Evolutionary conservation across 2,329 filamentous ascomycete genomes (phyloP).

Genomic region (Tolypocladium guangdongense): DNA sequence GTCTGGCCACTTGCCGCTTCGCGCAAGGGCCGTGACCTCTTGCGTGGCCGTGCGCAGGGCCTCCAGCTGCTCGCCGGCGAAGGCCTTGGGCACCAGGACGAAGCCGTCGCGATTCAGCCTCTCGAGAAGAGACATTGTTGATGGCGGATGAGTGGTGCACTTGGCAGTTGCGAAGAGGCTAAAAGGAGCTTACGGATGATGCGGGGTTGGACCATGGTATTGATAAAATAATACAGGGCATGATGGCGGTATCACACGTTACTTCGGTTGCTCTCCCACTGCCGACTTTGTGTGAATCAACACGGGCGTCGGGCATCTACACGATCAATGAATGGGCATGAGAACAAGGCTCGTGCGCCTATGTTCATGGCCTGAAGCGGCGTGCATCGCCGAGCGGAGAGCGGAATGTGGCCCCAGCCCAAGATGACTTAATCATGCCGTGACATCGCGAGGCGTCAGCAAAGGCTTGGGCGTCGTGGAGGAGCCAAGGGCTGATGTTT

Average conservation of each 20-base stretch:
- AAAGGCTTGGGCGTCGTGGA: neutral
- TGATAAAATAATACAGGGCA: neutral
- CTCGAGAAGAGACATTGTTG: constrained; percentile 14
- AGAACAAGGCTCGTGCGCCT: no score
- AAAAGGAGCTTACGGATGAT: neutral
- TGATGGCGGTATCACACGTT: neutral
- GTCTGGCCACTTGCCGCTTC: constrained; percentile 64
- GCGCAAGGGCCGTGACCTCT: constrained; percentile 47
- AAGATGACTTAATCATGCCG: neutral
- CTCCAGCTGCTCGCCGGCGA: constrained; percentile 43
- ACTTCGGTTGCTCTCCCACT: neutral
- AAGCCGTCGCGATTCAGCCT: constrained; percentile 62
- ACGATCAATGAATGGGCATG: no score
- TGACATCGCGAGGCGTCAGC: neutral
- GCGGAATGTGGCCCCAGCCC: no score
- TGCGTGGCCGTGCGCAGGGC: constrained; percentile 49
- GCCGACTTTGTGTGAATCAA: neutral
- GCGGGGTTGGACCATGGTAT: neutral
- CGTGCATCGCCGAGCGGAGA: no score
- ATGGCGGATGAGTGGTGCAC: neutral
- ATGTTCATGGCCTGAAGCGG: no score
- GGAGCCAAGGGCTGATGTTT: no score
- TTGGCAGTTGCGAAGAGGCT: neutral
- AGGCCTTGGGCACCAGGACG: constrained; percentile 57
- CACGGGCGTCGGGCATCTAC: no score